Conservation (phyloP, 1,139 yeast species). For the Zygoascus meyerae region DNA sequence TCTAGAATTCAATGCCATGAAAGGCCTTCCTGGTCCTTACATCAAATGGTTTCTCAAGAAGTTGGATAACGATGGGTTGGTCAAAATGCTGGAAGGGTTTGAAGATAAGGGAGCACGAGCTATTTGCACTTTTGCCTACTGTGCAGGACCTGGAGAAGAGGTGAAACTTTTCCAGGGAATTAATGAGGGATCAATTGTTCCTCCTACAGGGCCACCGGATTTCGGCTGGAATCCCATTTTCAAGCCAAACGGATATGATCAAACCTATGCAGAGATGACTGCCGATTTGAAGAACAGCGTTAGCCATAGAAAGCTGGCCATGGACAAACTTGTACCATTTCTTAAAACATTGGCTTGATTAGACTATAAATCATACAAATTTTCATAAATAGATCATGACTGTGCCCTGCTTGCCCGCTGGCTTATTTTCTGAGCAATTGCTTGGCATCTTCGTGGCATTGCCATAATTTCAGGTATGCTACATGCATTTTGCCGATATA, state of each 20-base stretch:
- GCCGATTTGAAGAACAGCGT: constrained; percentile 68
- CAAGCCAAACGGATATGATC: constrained; percentile 58
- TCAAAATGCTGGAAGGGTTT: constrained; percentile 70
- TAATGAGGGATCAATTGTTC: constrained; percentile 73
- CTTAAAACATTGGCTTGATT: constrained; percentile 30
- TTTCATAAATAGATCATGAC: background rate
- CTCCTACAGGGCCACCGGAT: constrained; percentile 65
- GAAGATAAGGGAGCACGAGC: constrained; percentile 85
- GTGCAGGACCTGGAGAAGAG: constrained; percentile 71
- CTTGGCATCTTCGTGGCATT: constrained; percentile 48
- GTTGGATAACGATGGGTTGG: constrained; percentile 68
- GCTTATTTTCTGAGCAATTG: constrained; percentile 25
- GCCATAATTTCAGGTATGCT: constrained; percentile 72
- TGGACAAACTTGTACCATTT: constrained; percentile 60
- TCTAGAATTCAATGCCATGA: constrained; percentile 72
- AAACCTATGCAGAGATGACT: constrained; percentile 87
- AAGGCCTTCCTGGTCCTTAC: constrained; percentile 88
- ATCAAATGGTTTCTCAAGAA: constrained; percentile 81
- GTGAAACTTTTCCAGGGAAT: constrained; percentile 78
- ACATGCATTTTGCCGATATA: constrained; percentile 83
- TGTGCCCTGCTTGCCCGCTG: background rate
- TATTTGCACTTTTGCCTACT: constrained; percentile 86
- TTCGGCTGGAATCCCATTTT: constrained; percentile 97
- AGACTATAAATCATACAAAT: no score
- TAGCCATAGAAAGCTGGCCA: constrained; percentile 82